Evolutionary conservation across 2,329 filamentous ascomycete genomes (phyloP).

Genomic region (Xylaria sp.): DNA sequence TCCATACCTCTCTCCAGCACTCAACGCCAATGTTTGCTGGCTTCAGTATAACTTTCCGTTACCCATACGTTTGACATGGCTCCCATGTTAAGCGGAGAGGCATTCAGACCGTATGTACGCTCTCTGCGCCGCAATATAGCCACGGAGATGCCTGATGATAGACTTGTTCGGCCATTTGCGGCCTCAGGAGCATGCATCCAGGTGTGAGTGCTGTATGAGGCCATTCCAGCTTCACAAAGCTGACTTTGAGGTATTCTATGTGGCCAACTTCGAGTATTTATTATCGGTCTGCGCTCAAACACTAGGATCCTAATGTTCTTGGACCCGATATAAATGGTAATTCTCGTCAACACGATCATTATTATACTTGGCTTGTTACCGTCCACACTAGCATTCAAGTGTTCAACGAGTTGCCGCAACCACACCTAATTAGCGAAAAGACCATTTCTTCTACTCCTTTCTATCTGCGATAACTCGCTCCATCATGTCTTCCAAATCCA

Average conservation of each 20-base stretch:
- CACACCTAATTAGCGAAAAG: neutral
- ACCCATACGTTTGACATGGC: conserved; percentile 20
- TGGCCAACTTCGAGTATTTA: neutral
- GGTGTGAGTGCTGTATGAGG: conserved; percentile 8
- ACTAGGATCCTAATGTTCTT: neutral
- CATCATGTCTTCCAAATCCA: conserved; percentile 29
- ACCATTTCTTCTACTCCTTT: neutral
- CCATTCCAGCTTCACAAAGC: conserved; percentile 11
- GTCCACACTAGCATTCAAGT: neutral
- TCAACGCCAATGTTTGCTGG: neutral
- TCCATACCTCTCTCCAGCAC: neutral
- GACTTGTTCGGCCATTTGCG: conserved; percentile 9
- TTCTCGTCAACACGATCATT: neutral
- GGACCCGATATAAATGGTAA: neutral
- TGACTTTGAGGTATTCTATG: neutral
- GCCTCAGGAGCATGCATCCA: conserved; percentile 16
- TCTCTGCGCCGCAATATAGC: conserved; percentile 6
- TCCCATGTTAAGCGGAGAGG: neutral
- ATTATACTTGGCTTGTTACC: conserved; percentile 1
- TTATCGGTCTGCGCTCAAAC: neutral
- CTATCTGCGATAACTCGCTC: neutral
- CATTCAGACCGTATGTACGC: conserved; percentile 10
- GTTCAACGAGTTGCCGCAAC: neutral
- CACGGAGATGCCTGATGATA: conserved; percentile 9
- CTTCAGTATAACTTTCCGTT: conserved; percentile 23